These are phyloP conservation scores for Scortechinia acanthostroma DNA, from an alignment of 2,329 filamentous ascomycete species.

Conservation along the genomic window DNA sequence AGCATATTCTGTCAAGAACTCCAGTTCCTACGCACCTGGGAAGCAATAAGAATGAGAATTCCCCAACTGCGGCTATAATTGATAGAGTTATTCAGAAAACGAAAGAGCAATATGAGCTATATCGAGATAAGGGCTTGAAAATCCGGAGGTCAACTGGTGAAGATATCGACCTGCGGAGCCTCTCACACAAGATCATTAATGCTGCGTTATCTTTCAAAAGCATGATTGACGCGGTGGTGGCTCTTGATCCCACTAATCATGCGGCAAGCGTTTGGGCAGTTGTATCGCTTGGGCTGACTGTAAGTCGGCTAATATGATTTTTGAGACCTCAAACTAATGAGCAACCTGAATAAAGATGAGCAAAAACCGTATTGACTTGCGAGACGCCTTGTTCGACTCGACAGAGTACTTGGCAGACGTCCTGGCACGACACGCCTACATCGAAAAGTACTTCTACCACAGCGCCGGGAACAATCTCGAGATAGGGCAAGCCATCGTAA, in stretches of 20 bases:
- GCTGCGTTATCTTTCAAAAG: conserved; percentile 8
- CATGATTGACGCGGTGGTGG: conserved; percentile 5
- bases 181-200: conserved; percentile 4
- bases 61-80: not conserved
- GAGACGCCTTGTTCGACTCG: conserved; percentile 8
- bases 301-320: conserved; percentile 3
- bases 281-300: conserved; percentile 10
- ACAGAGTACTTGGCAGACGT: conserved; percentile 8
- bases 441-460: conserved; percentile 7
- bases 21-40: not conserved
- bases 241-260: conserved; percentile 8
- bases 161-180: not conserved
- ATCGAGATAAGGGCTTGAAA: not conserved
- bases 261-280: conserved; percentile 9
- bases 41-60: not conserved
- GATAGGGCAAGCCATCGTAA: not conserved
- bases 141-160: conserved; percentile 4
- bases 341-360: conserved; percentile 6
- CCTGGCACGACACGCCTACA: conserved; percentile 6
- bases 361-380: conserved; percentile 6
- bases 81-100: not conserved
- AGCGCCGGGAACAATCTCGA: not conserved
- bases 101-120: not conserved
- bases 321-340: not conserved
- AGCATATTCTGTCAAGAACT: not conserved